Evolutionary conservation across 306 rosid species (phyloP), one percentile per base, ranked within the genome.

Genomic region (Quercus mongolica): DNA sequence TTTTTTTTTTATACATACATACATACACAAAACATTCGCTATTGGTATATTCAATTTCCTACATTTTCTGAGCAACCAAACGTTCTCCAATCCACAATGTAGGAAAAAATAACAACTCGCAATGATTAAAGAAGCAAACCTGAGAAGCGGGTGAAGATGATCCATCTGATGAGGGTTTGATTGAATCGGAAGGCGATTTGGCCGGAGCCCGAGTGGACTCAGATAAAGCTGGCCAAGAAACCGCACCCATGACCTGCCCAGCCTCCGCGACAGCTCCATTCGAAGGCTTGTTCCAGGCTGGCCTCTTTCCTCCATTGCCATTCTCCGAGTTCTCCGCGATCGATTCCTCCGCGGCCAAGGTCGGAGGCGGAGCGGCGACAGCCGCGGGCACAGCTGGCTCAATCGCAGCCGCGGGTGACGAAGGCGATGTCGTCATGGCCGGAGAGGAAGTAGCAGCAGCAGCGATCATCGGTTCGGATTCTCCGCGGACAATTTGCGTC

Each of bases 221-320:
- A 9, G 94, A 86, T 65, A 91, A 59, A 33, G 93, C 87, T 0
- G 96, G 97, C 97, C 95, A 94, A 17, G 95, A 88, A 10, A 70
- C 89, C 9, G 87, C 88, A 41, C 90, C 97, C 87, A 92, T 89
- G 69, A 91, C 97, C 10, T 89, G 88, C 55, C 81, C 90, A 82
- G 76, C 82, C 80, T 88, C 95, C 5, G 76, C 78, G 35, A 20
- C 76, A 1, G 81, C 85, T 19, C 89, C 97, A 76, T 89, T 87
- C 26, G 91, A 79, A 0, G 94, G 89, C 87, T 81, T 92, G 58
- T 85, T 94, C 97, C 97, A 94, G 23, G 75, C 98, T 3, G 85
- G 92, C 87, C 84, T 90, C 89, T 86, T 89, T 46, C 78, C 89
- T 3, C 75, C 85, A 79, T 83, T 81, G 69, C 84, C 89, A 65